phyloP scores from a whole-genome alignment of 1,139 yeast genomes.

The Sugiyamaella xylanicola region DNA sequence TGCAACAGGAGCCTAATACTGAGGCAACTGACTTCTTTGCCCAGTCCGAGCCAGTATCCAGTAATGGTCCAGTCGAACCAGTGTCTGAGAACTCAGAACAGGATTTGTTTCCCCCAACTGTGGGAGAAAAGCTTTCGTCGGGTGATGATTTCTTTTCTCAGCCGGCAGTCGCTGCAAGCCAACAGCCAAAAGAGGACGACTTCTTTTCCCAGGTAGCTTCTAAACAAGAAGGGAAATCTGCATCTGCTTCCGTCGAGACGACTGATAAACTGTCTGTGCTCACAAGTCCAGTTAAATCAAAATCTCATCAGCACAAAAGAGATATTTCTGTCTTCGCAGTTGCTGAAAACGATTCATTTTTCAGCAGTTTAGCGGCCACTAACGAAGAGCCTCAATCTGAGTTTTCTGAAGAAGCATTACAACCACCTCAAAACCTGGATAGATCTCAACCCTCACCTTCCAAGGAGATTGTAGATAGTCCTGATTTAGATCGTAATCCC shows the following conservation, averaged over 20 bases:
- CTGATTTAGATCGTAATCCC: constrained; percentile 18
- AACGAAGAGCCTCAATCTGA: constrained; percentile 8
- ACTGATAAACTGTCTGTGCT: background rate
- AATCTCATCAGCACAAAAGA: constrained; percentile 24
- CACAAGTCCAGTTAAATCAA: background rate
- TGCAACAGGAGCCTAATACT: too few species aligned
- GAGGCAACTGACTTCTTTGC: background rate
- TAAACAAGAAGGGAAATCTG: too few species aligned
- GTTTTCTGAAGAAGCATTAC: constrained; percentile 8
- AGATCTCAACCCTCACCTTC: constrained; percentile 9
- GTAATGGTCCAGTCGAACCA: too few species aligned
- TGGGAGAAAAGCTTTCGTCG: background rate
- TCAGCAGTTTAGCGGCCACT: constrained; percentile 22
- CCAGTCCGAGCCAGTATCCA: background rate
- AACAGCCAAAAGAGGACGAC: background rate
- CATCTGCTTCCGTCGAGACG: background rate
- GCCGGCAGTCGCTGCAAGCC: background rate
- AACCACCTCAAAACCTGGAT: constrained; percentile 6
- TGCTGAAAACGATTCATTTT: constrained; percentile 31
- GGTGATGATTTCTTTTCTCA: constrained; percentile 11
- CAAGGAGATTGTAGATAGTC: constrained; percentile 3
- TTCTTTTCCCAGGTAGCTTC: background rate
- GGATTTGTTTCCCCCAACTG: background rate
- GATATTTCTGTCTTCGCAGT: constrained; percentile 30
- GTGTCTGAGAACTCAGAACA: too few species aligned